A percentile compares a stretch with the other conserved stretches of the same genome.
These are phyloP conservation scores for Leptoxyphium fumago DNA, from an alignment of 2,329 filamentous ascomycete genomes.

Conservation along the genomic window DNA sequence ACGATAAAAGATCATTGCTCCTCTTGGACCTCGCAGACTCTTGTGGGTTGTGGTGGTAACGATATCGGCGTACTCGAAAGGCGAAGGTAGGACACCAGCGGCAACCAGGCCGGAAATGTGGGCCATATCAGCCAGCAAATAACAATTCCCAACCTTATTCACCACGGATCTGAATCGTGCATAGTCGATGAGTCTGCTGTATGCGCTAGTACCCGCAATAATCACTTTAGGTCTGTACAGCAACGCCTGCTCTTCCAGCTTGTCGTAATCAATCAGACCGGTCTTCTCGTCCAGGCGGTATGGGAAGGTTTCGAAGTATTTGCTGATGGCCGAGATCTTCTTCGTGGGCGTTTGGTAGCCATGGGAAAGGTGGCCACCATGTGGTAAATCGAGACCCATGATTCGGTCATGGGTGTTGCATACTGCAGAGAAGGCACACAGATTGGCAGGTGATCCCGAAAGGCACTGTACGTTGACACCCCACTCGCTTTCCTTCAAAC, in stretches of 20 bases:
- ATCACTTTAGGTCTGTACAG: conserved; percentile 93
- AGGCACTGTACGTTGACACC: conserved; percentile 83
- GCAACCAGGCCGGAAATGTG: conserved; percentile 92
- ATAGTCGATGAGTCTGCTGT: conserved; percentile 93
- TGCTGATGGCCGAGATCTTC: conserved; percentile 98
- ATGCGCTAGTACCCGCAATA: conserved; percentile 86
- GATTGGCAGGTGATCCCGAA: conserved; percentile 76
- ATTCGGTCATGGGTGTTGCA: conserved; percentile 90
- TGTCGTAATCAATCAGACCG: conserved; percentile 88
- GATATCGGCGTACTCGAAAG: conserved; percentile 80
- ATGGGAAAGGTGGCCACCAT: conserved; percentile 89
- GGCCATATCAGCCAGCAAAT: conserved; percentile 90
- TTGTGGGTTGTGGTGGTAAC: conserved; percentile 98
- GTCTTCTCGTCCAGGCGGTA: conserved; percentile 85
- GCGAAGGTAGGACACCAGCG: conserved; percentile 77
- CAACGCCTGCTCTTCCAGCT: conserved; percentile 71
- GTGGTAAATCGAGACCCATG: conserved; percentile 91
- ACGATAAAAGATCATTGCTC: conserved; percentile 97
- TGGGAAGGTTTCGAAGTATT: conserved; percentile 96
- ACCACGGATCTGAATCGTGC: conserved; percentile 78
- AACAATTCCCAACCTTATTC: conserved; percentile 71
- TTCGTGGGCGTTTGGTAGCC: conserved; percentile 92
- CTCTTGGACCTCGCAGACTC: conserved; percentile 83
- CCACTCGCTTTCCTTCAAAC: conserved; percentile 73
- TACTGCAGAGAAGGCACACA: conserved; percentile 95